Conservation (phyloP, 2,329 filamentous ascomycete species). For the Aspergillus sp. region DNA sequence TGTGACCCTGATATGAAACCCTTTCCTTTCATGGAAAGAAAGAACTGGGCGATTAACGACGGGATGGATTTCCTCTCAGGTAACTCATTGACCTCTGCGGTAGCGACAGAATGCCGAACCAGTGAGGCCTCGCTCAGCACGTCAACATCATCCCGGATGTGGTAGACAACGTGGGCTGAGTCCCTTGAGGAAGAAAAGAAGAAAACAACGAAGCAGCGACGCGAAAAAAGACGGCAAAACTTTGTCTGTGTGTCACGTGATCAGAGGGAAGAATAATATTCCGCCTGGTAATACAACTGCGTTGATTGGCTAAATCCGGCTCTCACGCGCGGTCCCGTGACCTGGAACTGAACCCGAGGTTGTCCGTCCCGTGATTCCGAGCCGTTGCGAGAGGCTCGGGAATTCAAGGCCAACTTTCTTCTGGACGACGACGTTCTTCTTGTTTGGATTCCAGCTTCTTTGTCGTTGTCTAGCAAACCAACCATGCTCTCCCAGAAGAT, state of each 20-base stretch:
- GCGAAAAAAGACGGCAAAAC: conserved; percentile 20
- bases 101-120: conserved; percentile 48
- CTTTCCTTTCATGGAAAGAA: conserved; percentile 45
- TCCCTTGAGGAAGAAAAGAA: conserved; percentile 32
- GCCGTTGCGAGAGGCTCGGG: conserved; percentile 28
- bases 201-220: conserved; percentile 10
- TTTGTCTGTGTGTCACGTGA: conserved; percentile 10
- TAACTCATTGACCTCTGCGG: conserved; percentile 38
- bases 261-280: conserved; percentile 35
- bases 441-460: conserved; percentile 10
- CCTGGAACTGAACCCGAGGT: conserved; percentile 37
- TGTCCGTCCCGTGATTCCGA: conserved; percentile 39
- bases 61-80: conserved; percentile 41
- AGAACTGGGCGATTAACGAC: conserved; percentile 52
- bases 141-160: conserved; percentile 38
- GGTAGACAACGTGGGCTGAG: conserved; percentile 42
- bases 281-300: conserved; percentile 33
- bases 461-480: conserved; percentile 13
- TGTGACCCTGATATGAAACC: conserved; percentile 54
- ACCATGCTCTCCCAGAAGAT: conserved; percentile 50
- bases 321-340: conserved; percentile 33
- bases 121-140: conserved; percentile 40
- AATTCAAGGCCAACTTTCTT: conserved; percentile 21
- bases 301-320: conserved; percentile 33
- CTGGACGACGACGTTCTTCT: conserved; percentile 19